These are phyloP conservation scores for Cryptosporidium sp. DNA, from an alignment of 169 alveolate genomes.

Conservation along the genomic window DNA sequence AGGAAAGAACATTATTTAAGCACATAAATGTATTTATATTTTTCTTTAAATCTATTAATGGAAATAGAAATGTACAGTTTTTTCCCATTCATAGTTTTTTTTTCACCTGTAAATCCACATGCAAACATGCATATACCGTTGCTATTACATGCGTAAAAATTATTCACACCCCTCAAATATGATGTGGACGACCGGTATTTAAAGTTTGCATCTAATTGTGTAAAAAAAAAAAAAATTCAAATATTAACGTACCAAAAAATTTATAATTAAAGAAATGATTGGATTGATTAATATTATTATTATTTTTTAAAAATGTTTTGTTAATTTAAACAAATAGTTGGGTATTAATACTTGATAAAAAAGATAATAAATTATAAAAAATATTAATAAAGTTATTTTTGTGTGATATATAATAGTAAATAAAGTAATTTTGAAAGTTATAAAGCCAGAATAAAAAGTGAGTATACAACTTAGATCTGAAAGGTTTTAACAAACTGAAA, in stretches of 20 bases:
- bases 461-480: too few species aligned
- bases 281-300: neutral
- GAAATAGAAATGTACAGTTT: neutral
- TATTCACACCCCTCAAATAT: neutral
- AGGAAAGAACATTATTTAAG: neutral
- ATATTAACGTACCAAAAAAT: neutral
- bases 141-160: neutral
- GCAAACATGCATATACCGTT: neutral
- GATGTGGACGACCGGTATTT: conserved; percentile 6
- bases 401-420: too few species aligned
- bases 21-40: neutral
- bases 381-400: too few species aligned
- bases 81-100: neutral
- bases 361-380: too few species aligned
- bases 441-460: neutral
- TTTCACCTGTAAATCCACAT: neutral
- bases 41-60: neutral
- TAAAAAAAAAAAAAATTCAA: neutral
- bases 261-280: neutral
- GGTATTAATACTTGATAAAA: too few species aligned
- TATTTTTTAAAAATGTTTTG: too few species aligned
- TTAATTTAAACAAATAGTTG: neutral
- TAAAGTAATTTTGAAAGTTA: too few species aligned
- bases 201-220: neutral
- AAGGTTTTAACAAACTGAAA: neutral